Conservation (phyloP, 2,329 filamentous ascomycete genomes). For the Blastomyces parvus region DNA sequence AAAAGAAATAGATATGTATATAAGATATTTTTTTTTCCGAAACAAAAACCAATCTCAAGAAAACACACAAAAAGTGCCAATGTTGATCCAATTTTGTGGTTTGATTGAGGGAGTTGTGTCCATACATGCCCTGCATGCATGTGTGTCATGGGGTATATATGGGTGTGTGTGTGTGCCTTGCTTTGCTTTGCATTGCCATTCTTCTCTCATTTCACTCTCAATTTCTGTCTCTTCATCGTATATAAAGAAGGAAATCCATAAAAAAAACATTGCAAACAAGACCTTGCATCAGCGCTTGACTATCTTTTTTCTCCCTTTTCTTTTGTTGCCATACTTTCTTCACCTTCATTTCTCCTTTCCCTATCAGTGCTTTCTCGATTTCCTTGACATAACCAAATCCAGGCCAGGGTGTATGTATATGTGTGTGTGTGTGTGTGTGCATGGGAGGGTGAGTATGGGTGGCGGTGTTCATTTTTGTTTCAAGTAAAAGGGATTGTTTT, state of each 20-base stretch:
- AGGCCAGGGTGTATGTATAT: background rate
- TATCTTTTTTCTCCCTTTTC: background rate
- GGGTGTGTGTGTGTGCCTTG: background rate
- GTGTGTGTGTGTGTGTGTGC: background rate
- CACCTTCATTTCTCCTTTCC: background rate
- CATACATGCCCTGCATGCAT: too few species aligned
- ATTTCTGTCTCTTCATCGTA: background rate
- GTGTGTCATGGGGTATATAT: too few species aligned
- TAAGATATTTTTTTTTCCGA: background rate
- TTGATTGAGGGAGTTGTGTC: background rate
- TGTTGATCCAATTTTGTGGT: background rate
- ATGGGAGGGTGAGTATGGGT: background rate
- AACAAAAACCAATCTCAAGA: background rate
- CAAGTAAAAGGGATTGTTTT: background rate
- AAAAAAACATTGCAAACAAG: background rate
- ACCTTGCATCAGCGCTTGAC: background rate
- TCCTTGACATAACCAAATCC: conserved; percentile 5
- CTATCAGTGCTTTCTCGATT: conserved; percentile 5
- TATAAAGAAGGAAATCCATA: background rate
- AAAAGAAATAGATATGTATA: background rate
- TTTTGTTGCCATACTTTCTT: background rate
- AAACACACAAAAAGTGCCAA: background rate
- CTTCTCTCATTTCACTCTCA: conserved; percentile 2
- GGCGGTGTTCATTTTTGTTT: background rate
- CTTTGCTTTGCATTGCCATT: background rate